A percentile compares a stretch with the other conserved stretches of the same genome.
Conservation (phyloP, 179 eudicot genomes). For the Camellia oleifera region DNA sequence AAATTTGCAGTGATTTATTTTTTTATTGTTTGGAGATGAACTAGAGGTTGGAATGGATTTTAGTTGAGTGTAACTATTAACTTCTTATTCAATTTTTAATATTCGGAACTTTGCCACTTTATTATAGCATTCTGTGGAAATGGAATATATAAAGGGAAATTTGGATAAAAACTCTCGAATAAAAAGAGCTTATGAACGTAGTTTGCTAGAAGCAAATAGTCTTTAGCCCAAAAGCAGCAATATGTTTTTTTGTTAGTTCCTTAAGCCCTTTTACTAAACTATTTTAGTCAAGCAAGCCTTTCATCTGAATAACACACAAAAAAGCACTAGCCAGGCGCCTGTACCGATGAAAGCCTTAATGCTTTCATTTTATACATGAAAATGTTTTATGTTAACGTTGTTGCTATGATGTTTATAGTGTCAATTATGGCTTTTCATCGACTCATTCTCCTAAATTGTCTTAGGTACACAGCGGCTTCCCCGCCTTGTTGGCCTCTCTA, state of each 20-base stretch:
- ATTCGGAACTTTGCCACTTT: not conserved
- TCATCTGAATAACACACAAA: too few species aligned
- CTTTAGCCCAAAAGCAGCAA: too few species aligned
- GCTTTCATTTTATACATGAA: not conserved
- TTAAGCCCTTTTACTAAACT: too few species aligned
- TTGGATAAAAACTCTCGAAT: too few species aligned
- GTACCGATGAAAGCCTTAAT: too few species aligned
- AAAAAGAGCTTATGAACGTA: not conserved
- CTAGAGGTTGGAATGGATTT: not conserved
- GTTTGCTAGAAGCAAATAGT: not conserved
- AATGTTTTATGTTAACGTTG: not conserved
- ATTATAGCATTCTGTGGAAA: not conserved
- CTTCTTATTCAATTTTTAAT: not conserved
- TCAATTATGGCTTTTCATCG: not conserved
- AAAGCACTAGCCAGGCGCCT: too few species aligned
- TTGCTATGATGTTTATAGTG: not conserved
- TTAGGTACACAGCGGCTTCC: constrained; percentile 95
- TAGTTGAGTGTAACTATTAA: not conserved
- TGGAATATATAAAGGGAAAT: not conserved
- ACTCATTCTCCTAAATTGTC: constrained; percentile 18
- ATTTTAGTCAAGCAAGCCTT: too few species aligned
- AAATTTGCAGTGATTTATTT: not conserved
- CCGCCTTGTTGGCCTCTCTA: constrained; percentile 84
- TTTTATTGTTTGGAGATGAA: not conserved
- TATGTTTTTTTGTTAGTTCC: not conserved